Evolutionary conservation across 1,284 basidiomycete species (phyloP).

Genomic region (Apiotrichum gamsii): DNA sequence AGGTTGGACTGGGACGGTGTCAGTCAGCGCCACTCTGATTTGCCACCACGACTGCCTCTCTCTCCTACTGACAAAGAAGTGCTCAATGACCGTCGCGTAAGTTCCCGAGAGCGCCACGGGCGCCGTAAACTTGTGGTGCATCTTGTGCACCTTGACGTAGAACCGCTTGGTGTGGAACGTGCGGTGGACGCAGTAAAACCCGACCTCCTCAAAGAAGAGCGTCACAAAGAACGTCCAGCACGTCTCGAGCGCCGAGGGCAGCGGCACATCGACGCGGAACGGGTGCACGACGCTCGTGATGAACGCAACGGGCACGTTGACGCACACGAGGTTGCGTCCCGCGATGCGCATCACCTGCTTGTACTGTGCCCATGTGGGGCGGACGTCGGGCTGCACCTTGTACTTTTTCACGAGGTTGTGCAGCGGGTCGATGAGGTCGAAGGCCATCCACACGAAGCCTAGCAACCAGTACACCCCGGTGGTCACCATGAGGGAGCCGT

Average conservation of each 20-base stretch:
- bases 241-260: background rate
- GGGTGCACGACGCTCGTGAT: background rate
- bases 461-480: conserved; percentile 8
- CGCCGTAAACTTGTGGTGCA: conserved; percentile 19
- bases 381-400: conserved; percentile 18
- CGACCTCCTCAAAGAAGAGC: conserved; percentile 15
- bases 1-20: conserved; percentile 11
- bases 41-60: too few relatives aligned
- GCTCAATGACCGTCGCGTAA: conserved; percentile 17
- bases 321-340: conserved; percentile 7
- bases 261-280: background rate
- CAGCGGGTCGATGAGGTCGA: conserved; percentile 13
- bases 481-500: conserved; percentile 7
- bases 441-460: conserved; percentile 12
- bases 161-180: conserved; percentile 5
- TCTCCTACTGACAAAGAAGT: conserved; percentile 10
- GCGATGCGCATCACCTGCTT: conserved; percentile 4
- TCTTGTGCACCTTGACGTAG: conserved; percentile 15
- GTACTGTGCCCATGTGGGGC: conserved; percentile 14
- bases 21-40: background rate
- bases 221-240: conserved; percentile 7
- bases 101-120: conserved; percentile 18
- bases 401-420: conserved; percentile 7
- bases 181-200: conserved; percentile 16
- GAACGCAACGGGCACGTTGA: conserved; percentile 11